These are phyloP conservation scores for Ceratocystis alfenasii DNA, from an alignment of 2,329 filamentous ascomycete species.

Conservation along the genomic window DNA sequence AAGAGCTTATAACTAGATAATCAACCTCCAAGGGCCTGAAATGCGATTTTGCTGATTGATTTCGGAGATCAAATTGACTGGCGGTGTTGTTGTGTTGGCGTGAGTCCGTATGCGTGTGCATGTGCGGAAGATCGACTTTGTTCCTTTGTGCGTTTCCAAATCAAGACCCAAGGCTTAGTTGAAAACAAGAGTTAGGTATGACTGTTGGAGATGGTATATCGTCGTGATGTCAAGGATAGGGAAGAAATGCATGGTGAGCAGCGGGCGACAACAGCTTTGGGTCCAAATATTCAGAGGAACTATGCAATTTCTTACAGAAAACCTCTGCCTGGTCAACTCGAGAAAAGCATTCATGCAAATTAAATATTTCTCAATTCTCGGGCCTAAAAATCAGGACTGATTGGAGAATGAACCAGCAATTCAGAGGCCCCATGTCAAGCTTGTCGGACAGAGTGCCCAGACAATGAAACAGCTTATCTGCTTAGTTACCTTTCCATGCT, in stretches of 20 bases:
- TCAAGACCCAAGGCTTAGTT: not conserved
- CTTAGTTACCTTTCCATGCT: conserved; percentile 3
- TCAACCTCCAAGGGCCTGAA: not conserved
- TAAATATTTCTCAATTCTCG: conserved; percentile 1
- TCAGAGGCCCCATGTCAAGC: conserved; percentile 16
- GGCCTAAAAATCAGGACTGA: conserved; percentile 6
- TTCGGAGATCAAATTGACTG: not conserved
- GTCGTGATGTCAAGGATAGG: conserved; percentile 5
- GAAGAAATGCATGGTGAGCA: not conserved
- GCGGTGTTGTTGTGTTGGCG: not conserved
- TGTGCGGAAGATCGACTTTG: conserved; percentile 1
- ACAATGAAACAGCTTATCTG: conserved; percentile 13
- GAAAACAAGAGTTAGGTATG: not conserved
- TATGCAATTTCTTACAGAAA: conserved; percentile 7
- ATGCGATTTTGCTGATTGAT: not conserved
- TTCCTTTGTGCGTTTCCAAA: not conserved
- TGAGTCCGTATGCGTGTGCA: not conserved
- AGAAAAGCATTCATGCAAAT: conserved; percentile 10
- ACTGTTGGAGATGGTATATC: not conserved
- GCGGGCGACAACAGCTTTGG: not conserved
- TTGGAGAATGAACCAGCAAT: conserved; percentile 10
- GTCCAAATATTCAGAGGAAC: conserved; percentile 5
- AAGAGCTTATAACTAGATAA: not conserved
- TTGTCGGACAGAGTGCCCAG: conserved; percentile 15
- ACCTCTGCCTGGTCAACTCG: not conserved